Evolutionary conservation across 1,284 basidiomycete genomes (phyloP), one percentile per base, ranked within the genome.

Genomic region (Fomitopsis palustris): DNA sequence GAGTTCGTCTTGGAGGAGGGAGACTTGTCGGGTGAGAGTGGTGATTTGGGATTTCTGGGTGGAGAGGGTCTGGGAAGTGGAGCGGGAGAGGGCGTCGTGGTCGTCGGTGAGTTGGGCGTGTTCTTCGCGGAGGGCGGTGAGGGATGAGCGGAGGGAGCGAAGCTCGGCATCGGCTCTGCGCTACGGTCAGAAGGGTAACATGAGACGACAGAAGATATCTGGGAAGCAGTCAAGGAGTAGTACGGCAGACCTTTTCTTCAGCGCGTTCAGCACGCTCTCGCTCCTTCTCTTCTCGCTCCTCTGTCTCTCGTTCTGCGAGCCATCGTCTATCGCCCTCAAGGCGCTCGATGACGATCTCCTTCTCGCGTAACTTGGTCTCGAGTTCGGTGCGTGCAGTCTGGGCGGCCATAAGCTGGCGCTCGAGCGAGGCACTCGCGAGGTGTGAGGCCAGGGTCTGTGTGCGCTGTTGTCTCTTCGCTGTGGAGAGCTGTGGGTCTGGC

Each of bases 251-350:
- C 78, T 83, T 86, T 60, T 84, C 81, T 59, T 81, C 78, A 9
- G 77, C 75, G 53, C 74, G 71, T 42, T 78, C 77, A 1, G 66
- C 69, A 8, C 78, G 74, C 58, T 87, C 81, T 1, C 75, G 73
- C 55, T 90, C 88, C 62, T 81, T 83, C 65, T 84, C 81, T 61
- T 85, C 82, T 17, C 80, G 69, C 64, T 87, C 84, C 60, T 81
- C 79, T 57, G 77, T 75, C 70, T 87, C 85, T 2, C 83, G 71
- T 54, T 85, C 84, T 0, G 84, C 72, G 41, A 89, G 75, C 74
- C 77, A 88, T 19, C 86, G 74, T 35, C 87, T 71, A 66, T 91
- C 88, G n/a, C 80, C 75, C 66, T 89, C 84, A 4, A 90, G 75
- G 53, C 81, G 72, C 49, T 86, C 86, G 25, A 87, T 77, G 10